A percentile compares a stretch with the other conserved stretches of the same genome.
These are phyloP conservation scores for Xylaria multiplex DNA, from an alignment of 2,329 filamentous ascomycete genomes.

Conservation along the genomic window DNA sequence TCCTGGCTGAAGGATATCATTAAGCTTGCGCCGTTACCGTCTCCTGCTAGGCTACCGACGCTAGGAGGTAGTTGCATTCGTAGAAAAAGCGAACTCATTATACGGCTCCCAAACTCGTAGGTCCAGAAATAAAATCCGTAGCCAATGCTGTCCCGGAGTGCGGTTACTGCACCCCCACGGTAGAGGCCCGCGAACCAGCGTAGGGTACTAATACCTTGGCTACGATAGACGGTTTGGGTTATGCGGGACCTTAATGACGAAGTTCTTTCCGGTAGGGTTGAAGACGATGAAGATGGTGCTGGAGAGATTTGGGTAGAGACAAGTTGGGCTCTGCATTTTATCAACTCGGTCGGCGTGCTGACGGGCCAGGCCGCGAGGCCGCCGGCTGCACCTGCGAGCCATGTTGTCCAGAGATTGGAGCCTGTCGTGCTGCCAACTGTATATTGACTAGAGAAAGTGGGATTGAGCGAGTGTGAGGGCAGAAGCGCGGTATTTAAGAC, in stretches of 20 bases:
- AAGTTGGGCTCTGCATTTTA: constrained; percentile 89
- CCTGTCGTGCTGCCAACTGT: constrained; percentile 41
- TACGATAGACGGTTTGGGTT: constrained; percentile 66
- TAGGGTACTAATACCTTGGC: constrained; percentile 55
- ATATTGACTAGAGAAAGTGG: neutral
- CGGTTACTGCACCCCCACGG: constrained; percentile 82
- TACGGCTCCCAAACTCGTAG: constrained; percentile 78
- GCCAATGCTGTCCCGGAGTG: constrained; percentile 85
- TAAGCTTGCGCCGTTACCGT: neutral
- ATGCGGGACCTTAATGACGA: constrained; percentile 70
- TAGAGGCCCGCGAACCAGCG: constrained; percentile 75
- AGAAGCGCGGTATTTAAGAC: constrained; percentile 60
- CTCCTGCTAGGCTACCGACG: neutral
- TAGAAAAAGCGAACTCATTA: constrained; percentile 11
- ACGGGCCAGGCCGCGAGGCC: constrained; percentile 88
- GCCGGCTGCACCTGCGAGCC: constrained; percentile 81
- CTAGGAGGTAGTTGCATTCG: no score
- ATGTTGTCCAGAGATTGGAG: constrained; percentile 71
- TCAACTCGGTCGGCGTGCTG: constrained; percentile 86
- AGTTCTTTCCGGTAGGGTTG: neutral
- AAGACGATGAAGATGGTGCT: constrained; percentile 34
- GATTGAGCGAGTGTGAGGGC: constrained; percentile 34
- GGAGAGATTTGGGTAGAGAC: constrained; percentile 42
- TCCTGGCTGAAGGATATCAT: constrained; percentile 51
- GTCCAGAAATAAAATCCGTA: constrained; percentile 98